Evolutionary conservation across 202 grass and related monocot genomes (phyloP), one percentile per base, ranked within the genome.

Genomic region (Saccharum hybrid): DNA sequence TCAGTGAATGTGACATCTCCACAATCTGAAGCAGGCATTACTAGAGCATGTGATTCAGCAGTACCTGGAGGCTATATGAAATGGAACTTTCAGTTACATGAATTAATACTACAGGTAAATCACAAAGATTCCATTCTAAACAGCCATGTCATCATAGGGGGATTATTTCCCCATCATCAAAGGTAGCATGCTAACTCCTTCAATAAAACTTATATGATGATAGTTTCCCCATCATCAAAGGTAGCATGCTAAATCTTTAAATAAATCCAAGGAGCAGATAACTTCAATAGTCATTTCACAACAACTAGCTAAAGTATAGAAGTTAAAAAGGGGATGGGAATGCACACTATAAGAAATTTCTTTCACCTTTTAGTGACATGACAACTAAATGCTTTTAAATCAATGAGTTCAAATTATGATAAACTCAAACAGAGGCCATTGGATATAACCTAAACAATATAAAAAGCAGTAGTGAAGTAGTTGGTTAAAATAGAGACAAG

Each of bases 41-140:
- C 78, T 28, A 96, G 59, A 65, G 87, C 72, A 86, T 98, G 93
- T 70, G 85, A 91, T 84, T 98, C 96, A 33, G 94, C 94, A 61
- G 92, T 94, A 79, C 96, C 96, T 92, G 96, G 96, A 66, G 93
- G 93, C 96, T 98, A 68, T 75, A 77, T 31, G 19, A 88, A 94
- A 80, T 39, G 59, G 28, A 77, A 82, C 4, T 60, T 77, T 59
- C 77, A 75, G 72, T 41, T 18, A 37, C 62, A 87, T 75, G 54
- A 72, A 46, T 30, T 42, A 85, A 68, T 68, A 63, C 8, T 76
- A 36, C 30, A 84, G 31, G 49, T 46, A 80, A 56, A 34, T 68
- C 39, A 63, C 37, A 76, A 54, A 60, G 51, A 71, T 82, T 6
- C 14, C 60, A 82, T 6, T 45, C 39, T 83, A 66, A 72, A 73